These are phyloP conservation scores for Tolypocladium pustulatum DNA, from an alignment of 2,329 filamentous ascomycete species.

Conservation along the genomic window DNA sequence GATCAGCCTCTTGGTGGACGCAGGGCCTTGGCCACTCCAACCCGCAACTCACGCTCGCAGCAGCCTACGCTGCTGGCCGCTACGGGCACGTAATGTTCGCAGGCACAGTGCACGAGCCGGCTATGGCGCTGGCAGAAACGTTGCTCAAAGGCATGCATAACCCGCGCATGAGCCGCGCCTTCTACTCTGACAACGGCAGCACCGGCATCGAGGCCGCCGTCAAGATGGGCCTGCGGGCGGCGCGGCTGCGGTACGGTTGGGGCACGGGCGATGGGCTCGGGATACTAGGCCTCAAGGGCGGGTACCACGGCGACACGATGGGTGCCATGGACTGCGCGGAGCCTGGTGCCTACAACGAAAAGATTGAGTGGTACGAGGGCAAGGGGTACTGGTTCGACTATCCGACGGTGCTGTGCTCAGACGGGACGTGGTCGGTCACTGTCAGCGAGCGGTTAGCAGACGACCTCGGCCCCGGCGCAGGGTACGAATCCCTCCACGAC, in stretches of 20 bases:
- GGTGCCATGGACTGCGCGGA: conserved; percentile 81
- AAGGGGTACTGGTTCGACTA: conserved; percentile 76
- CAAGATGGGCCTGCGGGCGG: conserved; percentile 72
- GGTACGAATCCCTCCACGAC: conserved; percentile 37
- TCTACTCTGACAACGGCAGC: conserved; percentile 77
- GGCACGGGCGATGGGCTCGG: conserved; percentile 45
- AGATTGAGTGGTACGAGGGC: conserved; percentile 77
- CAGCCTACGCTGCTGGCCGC: conserved; percentile 70
- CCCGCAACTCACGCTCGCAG: conserved; percentile 58
- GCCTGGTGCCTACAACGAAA: conserved; percentile 67
- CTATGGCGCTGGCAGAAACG: conserved; percentile 54
- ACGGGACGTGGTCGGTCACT: conserved; percentile 56
- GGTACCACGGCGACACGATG: conserved; percentile 82
- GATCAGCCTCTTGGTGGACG: conserved; percentile 86
- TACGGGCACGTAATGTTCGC: conserved; percentile 90
- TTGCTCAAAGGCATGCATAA: conserved; percentile 52
- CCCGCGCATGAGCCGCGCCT: conserved; percentile 57
- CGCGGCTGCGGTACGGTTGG: conserved; percentile 58
- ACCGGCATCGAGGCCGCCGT: conserved; percentile 76
- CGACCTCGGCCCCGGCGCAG: conserved; percentile 30
- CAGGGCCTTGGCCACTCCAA: conserved; percentile 78
- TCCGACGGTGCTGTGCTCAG: conserved; percentile 56
- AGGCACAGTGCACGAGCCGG: conserved; percentile 68
- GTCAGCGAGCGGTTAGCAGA: conserved; percentile 37
- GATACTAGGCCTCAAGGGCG: conserved; percentile 66